These are phyloP conservation scores for Stephania yunnanensis DNA, from an alignment of 164 flowering plant genomes.

Conservation along the genomic window DNA sequence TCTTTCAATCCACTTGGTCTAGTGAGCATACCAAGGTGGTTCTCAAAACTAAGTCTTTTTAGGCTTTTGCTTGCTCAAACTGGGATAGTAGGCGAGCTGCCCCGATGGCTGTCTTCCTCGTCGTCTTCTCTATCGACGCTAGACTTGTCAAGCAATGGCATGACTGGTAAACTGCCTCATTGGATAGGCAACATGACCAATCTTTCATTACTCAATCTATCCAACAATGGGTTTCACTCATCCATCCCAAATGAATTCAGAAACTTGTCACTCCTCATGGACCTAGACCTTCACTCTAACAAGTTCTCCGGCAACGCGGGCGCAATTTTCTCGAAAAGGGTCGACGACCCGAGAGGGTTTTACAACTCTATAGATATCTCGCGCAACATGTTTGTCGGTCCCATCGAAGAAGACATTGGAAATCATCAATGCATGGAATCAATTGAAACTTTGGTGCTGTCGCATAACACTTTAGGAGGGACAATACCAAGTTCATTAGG, in stretches of 20 bases:
- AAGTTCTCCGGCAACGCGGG: slow-evolving; percentile 32
- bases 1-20: slow-evolving; percentile 57
- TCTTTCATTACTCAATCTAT: slow-evolving; percentile 54
- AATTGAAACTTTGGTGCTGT: slow-evolving; percentile 31
- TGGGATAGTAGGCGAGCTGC: slow-evolving; percentile 50
- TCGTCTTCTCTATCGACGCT: slow-evolving; percentile 32
- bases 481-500: slow-evolving; percentile 45
- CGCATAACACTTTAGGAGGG: slow-evolving; percentile 45
- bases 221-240: slow-evolving; percentile 55
- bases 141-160: slow-evolving; percentile 57
- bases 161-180: slow-evolving; percentile 43
- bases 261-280: slow-evolving; percentile 38
- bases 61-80: slow-evolving; percentile 44
- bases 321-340: slow-evolving; percentile 29
- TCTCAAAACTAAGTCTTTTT: slow-evolving; percentile 31
- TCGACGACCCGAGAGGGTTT: slow-evolving; percentile 35
- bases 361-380: slow-evolving; percentile 54
- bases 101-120: slow-evolving; percentile 44
- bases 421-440: slow-evolving; percentile 23
- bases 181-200: slow-evolving; percentile 73
- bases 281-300: slow-evolving; percentile 70
- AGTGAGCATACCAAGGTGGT: slow-evolving; percentile 38
- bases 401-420: slow-evolving; percentile 34
- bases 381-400: slow-evolving; percentile 42
- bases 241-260: slow-evolving; percentile 46